Evolutionary conservation across 2,329 filamentous ascomycete genomes (phyloP).

Genomic region (Fusarium hostae): DNA sequence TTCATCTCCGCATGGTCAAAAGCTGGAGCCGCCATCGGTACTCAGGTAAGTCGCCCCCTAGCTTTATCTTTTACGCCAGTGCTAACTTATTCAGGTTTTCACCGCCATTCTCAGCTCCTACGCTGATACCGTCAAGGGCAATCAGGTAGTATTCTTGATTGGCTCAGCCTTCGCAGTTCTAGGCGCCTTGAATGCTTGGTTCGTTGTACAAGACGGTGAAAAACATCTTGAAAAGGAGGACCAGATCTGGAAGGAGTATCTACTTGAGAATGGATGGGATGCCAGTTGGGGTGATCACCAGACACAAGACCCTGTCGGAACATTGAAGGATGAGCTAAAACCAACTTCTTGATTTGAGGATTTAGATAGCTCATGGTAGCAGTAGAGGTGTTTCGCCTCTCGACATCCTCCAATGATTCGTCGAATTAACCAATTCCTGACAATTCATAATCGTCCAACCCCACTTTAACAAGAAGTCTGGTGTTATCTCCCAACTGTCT

Average conservation of each 20-base stretch:
- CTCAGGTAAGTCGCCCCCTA: neutral
- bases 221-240: conserved; percentile 11
- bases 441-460: neutral
- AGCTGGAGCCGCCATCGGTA: conserved; percentile 5
- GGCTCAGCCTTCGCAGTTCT: conserved; percentile 1
- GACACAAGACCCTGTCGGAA: neutral
- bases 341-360: neutral
- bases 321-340: neutral
- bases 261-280: neutral
- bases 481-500: neutral
- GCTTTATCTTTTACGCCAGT: rapidly evolving
- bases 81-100: neutral
- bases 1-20: conserved; percentile 9
- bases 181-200: neutral
- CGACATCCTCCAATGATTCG: neutral
- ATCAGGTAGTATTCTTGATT: neutral
- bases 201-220: neutral
- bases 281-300: neutral
- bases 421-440: neutral
- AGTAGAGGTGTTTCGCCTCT: neutral
- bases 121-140: neutral
- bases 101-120: conserved; percentile 2
- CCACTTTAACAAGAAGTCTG: neutral
- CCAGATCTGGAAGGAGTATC: conserved; percentile 2
- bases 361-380: neutral